phyloP scores from a whole-genome alignment of 352 stramenopile species.

The Globisporangium uncinulatum region DNA sequence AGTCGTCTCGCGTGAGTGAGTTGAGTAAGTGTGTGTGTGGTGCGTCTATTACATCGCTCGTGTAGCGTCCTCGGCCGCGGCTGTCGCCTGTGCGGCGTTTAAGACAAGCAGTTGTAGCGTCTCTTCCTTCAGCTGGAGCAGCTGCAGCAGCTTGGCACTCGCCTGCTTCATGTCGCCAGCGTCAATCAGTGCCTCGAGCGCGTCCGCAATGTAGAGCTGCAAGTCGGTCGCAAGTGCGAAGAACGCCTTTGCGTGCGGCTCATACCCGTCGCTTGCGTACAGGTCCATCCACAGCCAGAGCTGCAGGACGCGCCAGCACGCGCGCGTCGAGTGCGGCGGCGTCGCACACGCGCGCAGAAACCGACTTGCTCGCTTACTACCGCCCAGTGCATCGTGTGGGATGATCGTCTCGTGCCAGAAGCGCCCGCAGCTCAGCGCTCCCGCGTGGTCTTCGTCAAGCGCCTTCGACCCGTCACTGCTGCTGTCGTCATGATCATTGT shows the following conservation, averaged over 20 bases:
- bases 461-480: too few species aligned
- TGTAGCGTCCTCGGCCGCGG: constrained; percentile 13
- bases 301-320: constrained; percentile 38
- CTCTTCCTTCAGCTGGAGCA: constrained; percentile 53
- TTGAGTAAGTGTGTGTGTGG: not conserved
- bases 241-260: constrained; percentile 35
- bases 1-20: not conserved
- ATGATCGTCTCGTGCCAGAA: constrained; percentile 60
- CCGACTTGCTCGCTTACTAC: constrained; percentile 24
- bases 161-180: constrained; percentile 31
- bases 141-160: constrained; percentile 28
- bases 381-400: constrained; percentile 25
- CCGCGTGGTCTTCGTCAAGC: constrained; percentile 16
- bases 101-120: constrained; percentile 53
- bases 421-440: constrained; percentile 36
- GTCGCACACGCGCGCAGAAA: constrained; percentile 30
- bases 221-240: constrained; percentile 32
- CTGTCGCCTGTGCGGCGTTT: constrained; percentile 32
- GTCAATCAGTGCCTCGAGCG: constrained; percentile 23
- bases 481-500: not conserved
- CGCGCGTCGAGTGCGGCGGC: constrained; percentile 19
- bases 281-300: constrained; percentile 56
- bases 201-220: constrained; percentile 41
- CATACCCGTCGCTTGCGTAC: constrained; percentile 42
- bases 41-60: not conserved